Conservation (phyloP, 148 eudicot species). For the Rhododendron ovatum region DNA sequence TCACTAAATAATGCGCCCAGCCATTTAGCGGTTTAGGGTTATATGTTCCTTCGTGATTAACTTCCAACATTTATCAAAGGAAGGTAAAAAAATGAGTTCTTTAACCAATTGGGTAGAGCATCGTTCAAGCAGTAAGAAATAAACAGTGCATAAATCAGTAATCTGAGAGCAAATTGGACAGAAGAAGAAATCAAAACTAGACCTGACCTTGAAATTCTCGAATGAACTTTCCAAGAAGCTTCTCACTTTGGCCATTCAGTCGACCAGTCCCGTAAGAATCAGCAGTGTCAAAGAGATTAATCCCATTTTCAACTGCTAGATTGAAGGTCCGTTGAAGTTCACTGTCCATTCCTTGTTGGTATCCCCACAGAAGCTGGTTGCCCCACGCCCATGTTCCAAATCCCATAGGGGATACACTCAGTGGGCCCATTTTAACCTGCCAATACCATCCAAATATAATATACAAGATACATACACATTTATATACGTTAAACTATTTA, state of each 20-base stretch:
- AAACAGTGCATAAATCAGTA: not conserved
- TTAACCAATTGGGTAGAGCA: not conserved
- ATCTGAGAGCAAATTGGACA: not conserved
- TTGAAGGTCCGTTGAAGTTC: constrained; percentile 79
- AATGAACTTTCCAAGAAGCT: constrained; percentile 82
- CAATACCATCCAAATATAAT: not conserved
- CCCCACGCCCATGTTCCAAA: constrained; percentile 99
- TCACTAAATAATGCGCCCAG: not conserved
- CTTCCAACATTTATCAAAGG: not conserved
- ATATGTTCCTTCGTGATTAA: not conserved
- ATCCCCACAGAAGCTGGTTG: constrained; percentile 90
- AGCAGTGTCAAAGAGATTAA: constrained; percentile 90
- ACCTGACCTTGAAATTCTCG: constrained; percentile 58
- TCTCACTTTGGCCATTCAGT: constrained; percentile 87
- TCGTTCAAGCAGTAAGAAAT: not conserved
- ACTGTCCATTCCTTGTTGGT: constrained; percentile 76
- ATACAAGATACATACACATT: not conserved
- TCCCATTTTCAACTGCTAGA: constrained; percentile 74
- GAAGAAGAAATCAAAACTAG: not conserved
- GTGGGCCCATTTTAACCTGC: constrained; percentile 69
- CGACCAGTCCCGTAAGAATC: constrained; percentile 96
- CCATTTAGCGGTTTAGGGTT: not conserved
- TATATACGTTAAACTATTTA: not conserved
- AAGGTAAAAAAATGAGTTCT: not conserved
- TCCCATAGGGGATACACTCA: constrained; percentile 89